Evolutionary conservation across 1,284 basidiomycete species (phyloP).

Genomic region (Mycena citricolor): DNA sequence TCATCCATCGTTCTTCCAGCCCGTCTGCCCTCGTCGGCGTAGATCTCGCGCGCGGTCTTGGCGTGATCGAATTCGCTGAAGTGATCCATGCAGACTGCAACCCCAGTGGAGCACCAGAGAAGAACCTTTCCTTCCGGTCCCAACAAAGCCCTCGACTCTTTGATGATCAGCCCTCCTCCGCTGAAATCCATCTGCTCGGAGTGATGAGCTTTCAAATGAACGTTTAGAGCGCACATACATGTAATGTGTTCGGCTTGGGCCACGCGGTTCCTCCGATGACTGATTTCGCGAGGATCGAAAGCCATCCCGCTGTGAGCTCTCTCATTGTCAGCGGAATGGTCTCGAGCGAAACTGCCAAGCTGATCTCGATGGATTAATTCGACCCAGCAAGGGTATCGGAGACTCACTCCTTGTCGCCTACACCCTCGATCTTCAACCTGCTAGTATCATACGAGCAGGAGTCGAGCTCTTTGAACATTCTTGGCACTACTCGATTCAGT

Average conservation of each 20-base stretch:
- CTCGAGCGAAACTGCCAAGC: no score
- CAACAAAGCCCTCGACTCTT: conserved; percentile 8
- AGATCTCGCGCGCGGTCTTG: conserved; percentile 8
- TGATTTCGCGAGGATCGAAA: background rate
- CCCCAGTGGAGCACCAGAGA: conserved; percentile 1
- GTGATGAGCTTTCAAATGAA: background rate
- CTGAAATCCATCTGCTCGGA: conserved; percentile 7
- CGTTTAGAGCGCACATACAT: background rate
- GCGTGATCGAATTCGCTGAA: conserved; percentile 9
- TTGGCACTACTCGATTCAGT: no score
- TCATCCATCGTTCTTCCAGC: conserved; percentile 1
- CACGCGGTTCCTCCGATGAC: background rate
- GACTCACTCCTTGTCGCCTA: conserved; percentile 1
- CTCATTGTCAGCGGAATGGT: no score
- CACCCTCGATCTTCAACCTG: background rate
- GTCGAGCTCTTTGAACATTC: conserved; percentile 2
- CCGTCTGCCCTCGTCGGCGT: conserved; percentile 6
- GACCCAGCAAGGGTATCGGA: no score
- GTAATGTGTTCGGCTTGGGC: conserved; percentile 5
- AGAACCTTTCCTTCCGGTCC: conserved; percentile 15
- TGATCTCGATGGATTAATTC: no score
- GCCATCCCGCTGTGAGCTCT: no score
- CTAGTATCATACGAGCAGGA: background rate
- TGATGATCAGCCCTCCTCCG: conserved; percentile 6
- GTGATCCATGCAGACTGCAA: background rate